These are phyloP conservation scores for Vitellaria paradoxa DNA, from an alignment of 179 eudicot species.

Conservation along the genomic window DNA sequence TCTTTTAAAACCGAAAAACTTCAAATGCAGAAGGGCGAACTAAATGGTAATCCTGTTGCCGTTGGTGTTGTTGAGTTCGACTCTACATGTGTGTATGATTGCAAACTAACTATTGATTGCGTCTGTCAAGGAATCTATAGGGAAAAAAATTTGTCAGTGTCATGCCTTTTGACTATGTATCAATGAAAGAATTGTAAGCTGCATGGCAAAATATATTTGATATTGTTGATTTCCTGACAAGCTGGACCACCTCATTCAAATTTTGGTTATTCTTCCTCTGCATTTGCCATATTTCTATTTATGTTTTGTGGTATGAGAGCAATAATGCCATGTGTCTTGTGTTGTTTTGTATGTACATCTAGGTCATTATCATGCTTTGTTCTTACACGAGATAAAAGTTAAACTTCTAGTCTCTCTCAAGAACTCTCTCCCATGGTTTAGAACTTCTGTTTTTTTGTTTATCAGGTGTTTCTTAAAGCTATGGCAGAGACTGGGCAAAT, in stretches of 20 bases:
- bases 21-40: too few relatives aligned
- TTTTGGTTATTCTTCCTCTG: conserved; percentile 11
- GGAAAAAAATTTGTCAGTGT: too few relatives aligned
- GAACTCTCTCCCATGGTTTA: not conserved
- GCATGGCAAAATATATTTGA: too few relatives aligned
- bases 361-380: not conserved
- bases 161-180: too few relatives aligned
- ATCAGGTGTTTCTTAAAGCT: conserved; percentile 94
- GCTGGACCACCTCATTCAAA: not conserved
- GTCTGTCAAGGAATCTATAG: too few relatives aligned
- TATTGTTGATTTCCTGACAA: not conserved
- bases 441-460: conserved; percentile 4
- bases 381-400: not conserved
- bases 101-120: too few relatives aligned
- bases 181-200: too few relatives aligned
- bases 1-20: not conserved
- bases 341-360: not conserved
- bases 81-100: too few relatives aligned
- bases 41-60: too few relatives aligned
- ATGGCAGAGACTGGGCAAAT: conserved; percentile 99
- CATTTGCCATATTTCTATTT: not conserved
- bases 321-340: not conserved
- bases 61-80: too few relatives aligned
- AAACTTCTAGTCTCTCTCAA: not conserved
- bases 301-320: not conserved